Evolutionary conservation across 331 rosid species (phyloP).

Genomic region (Erythrophleum ivorense): DNA sequence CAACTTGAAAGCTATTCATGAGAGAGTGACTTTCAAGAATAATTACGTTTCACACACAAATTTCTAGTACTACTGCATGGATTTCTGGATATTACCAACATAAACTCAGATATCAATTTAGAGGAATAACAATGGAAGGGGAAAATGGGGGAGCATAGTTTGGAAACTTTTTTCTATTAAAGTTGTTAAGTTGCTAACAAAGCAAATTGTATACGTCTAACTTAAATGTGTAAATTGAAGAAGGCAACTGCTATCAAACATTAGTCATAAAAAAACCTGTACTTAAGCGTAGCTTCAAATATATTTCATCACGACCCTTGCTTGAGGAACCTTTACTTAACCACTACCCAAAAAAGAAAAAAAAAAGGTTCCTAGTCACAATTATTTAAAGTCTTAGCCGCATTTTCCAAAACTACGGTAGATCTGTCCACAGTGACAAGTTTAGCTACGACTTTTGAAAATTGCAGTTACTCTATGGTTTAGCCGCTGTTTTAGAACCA

Average conservation of each 20-base stretch:
- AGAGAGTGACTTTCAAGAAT: slow-evolving; percentile 17
- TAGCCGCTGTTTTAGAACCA: too few species aligned
- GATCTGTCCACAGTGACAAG: too few species aligned
- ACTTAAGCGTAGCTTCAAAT: slow-evolving; percentile 86
- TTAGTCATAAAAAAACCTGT: slow-evolving; percentile 66
- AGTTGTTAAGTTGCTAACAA: not conserved
- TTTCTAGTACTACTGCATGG: not conserved
- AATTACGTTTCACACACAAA: not conserved
- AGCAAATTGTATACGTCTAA: not conserved
- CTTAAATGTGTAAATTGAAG: not conserved
- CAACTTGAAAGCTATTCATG: slow-evolving; percentile 10
- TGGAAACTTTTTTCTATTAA: not conserved
- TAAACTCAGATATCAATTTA: not conserved
- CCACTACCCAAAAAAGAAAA: slow-evolving; percentile 20
- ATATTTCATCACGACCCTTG: slow-evolving; percentile 83
- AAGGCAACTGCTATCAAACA: slow-evolving; percentile 22
- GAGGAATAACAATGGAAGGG: not conserved
- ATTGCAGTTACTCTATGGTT: too few species aligned
- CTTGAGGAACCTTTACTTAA: slow-evolving; percentile 76
- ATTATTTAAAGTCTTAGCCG: too few species aligned
- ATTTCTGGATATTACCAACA: not conserved
- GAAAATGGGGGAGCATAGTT: not conserved
- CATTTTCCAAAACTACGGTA: too few species aligned
- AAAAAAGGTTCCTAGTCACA: too few species aligned
- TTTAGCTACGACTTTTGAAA: too few species aligned